These are phyloP conservation scores for Pseudophaeomoniella oleicola DNA, from an alignment of 2,329 filamentous ascomycete species.

Conservation along the genomic window DNA sequence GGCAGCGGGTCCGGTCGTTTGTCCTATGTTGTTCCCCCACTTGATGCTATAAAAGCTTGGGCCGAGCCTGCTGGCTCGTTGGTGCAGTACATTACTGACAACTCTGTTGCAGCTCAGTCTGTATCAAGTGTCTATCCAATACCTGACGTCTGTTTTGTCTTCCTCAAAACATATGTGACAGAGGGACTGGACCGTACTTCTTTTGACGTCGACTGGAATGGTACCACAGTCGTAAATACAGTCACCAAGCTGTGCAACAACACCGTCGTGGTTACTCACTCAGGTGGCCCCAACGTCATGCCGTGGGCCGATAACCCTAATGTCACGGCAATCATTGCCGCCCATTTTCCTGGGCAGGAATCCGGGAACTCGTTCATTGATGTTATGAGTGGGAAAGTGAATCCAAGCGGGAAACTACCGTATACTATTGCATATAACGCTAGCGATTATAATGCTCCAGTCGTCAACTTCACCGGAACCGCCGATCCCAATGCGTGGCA, in stretches of 20 bases:
- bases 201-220: constrained; percentile 28
- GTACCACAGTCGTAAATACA: constrained; percentile 25
- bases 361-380: constrained; percentile 67
- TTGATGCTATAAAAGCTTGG: constrained; percentile 15
- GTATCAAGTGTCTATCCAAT: constrained; percentile 13
- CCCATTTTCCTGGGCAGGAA: constrained; percentile 70
- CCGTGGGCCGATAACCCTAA: constrained; percentile 32
- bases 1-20: constrained; percentile 16
- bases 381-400: constrained; percentile 68
- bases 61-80: constrained; percentile 11
- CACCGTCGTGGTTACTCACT: constrained; percentile 35
- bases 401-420: constrained; percentile 61
- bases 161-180: constrained; percentile 40
- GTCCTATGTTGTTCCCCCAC: constrained; percentile 15
- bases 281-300: constrained; percentile 24
- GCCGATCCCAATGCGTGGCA: constrained; percentile 49
- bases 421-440: constrained; percentile 64
- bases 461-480: constrained; percentile 25
- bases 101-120: constrained; percentile 17
- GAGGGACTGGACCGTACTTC: constrained; percentile 29
- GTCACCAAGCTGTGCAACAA: constrained; percentile 33
- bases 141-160: constrained; percentile 39
- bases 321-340: constrained; percentile 71
- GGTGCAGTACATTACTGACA: constrained; percentile 25
- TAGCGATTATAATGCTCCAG: constrained; percentile 52